phyloP scores from a whole-genome alignment of 75 land plant genomes.

The Larix kaempferi region DNA sequence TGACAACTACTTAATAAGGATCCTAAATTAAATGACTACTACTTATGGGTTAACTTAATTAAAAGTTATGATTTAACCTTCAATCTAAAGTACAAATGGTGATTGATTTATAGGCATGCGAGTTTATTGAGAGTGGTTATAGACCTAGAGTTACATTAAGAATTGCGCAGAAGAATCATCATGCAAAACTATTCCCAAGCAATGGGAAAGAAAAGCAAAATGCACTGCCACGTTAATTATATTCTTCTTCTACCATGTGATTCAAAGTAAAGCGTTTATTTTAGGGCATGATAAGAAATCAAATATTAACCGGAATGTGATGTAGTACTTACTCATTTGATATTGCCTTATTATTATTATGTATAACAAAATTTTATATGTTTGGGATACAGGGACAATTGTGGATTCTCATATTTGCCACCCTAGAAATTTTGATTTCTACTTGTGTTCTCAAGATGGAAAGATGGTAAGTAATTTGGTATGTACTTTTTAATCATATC shows the following conservation, averaged over 20 bases:
- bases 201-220: constrained; percentile 28
- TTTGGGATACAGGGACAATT: constrained; percentile 58
- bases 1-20: no score
- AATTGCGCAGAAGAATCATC: constrained; percentile 39
- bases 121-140: constrained; percentile 16
- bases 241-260: not conserved
- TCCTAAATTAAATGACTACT: no score
- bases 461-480: constrained; percentile 49
- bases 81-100: not conserved
- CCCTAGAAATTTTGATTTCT: constrained; percentile 81
- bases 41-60: no score
- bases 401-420: constrained; percentile 72
- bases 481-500: no score
- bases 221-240: constrained; percentile 59
- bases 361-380: not conserved
- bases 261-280: no score
- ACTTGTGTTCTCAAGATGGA: constrained; percentile 74
- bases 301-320: no score
- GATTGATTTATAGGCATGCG: constrained; percentile 22
- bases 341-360: no score
- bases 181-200: constrained; percentile 69
- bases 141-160: constrained; percentile 34
- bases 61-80: no score
- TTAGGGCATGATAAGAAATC: no score
- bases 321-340: no score